These are phyloP conservation scores for Candida caryicola DNA, from an alignment of 805 yeast species.

Conservation along the genomic window DNA sequence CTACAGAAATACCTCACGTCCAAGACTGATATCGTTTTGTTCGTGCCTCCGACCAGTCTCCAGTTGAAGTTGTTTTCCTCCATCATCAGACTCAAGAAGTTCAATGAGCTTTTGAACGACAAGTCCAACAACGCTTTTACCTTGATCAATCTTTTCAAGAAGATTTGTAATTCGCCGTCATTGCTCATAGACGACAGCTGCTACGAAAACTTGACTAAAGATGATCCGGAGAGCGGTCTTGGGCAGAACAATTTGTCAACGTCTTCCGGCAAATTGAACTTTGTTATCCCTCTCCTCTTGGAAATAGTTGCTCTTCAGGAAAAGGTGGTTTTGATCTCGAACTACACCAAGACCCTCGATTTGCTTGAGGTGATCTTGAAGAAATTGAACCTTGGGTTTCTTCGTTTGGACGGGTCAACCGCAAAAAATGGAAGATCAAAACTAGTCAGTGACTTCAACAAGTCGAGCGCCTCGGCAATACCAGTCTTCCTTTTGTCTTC, in stretches of 20 bases:
- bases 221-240: conserved; percentile 10
- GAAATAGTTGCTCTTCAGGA: conserved; percentile 50
- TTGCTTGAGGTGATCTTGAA: conserved; percentile 58
- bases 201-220: conserved; percentile 21
- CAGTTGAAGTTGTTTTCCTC: conserved; percentile 58
- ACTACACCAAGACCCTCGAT: conserved; percentile 84
- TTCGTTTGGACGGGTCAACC: conserved; percentile 82
- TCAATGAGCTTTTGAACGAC: conserved; percentile 27
- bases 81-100: conserved; percentile 40
- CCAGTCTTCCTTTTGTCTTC: conserved; percentile 80
- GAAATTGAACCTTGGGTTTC: conserved; percentile 47
- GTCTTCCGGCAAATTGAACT: conserved; percentile 58
- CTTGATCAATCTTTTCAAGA: conserved; percentile 70
- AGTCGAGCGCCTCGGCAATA: conserved; percentile 29
- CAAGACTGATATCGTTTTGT: conserved; percentile 71
- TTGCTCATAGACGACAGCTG: conserved; percentile 51
- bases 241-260: conserved; percentile 3
- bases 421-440: conserved; percentile 62
- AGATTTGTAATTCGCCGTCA: conserved; percentile 80
- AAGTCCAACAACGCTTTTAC: conserved; percentile 49
- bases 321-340: conserved; percentile 82
- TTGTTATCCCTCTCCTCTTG: conserved; percentile 55
- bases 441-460: conserved; percentile 69
- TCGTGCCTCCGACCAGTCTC: conserved; percentile 67
- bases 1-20: conserved; percentile 62